Conservation (phyloP, 2,329 filamentous ascomycete species). For the Aurifilum marmelostoma region DNA sequence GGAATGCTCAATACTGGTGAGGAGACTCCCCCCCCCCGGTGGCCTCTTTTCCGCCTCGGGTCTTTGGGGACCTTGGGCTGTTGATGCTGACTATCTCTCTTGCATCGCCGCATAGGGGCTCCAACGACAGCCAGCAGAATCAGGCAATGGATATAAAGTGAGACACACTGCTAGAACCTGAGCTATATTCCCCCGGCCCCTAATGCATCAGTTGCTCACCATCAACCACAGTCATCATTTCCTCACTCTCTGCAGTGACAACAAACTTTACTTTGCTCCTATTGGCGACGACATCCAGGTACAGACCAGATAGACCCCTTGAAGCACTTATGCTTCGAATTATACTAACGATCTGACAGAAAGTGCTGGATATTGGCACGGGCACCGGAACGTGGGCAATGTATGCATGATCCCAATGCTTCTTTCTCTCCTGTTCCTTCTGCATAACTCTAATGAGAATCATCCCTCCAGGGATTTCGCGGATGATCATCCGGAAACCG, state of each 20-base stretch:
- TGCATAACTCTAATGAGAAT: not conserved
- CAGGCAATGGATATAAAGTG: conserved; percentile 39
- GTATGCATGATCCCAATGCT: conserved; percentile 17
- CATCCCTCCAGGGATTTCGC: conserved; percentile 50
- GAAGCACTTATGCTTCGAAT: too few species aligned
- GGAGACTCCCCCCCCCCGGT: not conserved
- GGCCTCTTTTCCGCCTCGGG: conserved; percentile 35
- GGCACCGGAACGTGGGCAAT: conserved; percentile 58
- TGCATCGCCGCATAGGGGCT: conserved; percentile 21
- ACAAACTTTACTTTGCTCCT: conserved; percentile 35
- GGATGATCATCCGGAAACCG: conserved; percentile 47
- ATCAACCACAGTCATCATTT: conserved; percentile 34
- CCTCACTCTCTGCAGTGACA: conserved; percentile 32
- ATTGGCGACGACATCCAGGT: conserved; percentile 31
- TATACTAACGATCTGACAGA: conserved; percentile 21
- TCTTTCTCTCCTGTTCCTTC: not conserved
- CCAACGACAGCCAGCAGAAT: conserved; percentile 40
- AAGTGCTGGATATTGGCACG: conserved; percentile 56
- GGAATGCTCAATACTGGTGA: conserved; percentile 29
- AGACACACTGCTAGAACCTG: not conserved
- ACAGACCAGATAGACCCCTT: not conserved
- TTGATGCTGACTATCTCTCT: conserved; percentile 3
- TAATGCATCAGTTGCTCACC: conserved; percentile 2
- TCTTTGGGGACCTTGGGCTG: not conserved
- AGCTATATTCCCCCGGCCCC: too few species aligned